Base-by-base conservation (phyloP, 306 rosid genomes). In the Cicer chorassanicum region DNA sequence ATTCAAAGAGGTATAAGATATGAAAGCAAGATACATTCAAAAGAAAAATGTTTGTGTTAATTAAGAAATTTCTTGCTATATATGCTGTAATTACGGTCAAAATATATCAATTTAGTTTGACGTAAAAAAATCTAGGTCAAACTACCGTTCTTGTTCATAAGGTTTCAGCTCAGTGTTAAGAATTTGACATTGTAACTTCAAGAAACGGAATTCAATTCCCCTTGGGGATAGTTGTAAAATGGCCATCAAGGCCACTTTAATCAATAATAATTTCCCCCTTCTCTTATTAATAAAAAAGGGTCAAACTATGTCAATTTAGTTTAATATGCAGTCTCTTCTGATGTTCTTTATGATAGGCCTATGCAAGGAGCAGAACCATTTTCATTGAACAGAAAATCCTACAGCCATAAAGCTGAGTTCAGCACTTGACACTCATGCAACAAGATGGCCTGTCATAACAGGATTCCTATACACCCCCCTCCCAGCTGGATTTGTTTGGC, bases 1-100 rank as follows among this genome's bases (percentile, higher is more conserved):
- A 79, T 12, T 39, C 48, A 8, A 39, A 69, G 43, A 48, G 9
- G 50, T 39, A 59, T 68, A 68, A 66, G 59, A 60, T 21, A 48
- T 40, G 24, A 38, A 62, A 70, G 42, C 13, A 62, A 42, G 19
- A 14, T 24, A 51, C 57, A 36, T 36, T 36, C 44, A 2, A 60
- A 45, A 36, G n/a, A 65, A 15, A 54, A 43, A 79, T 18, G 13
- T 9, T 21, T 24, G 19, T 71, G 7, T 51, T 62, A 42, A 5
- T 51, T 42, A 43, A 41, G 12, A 51, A 34, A 13, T 36, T 64
- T 34, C 29, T 40, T 59, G 29, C 57, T 70, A 24, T 43, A 41
- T 43, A 41, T 50, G 71, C 12, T 43, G 51, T 61, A 63, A 62
- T n/a, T n/a, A 65, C 12, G 39, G 53, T 57, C 18, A 68, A 29